Base-by-base conservation (phyloP, 179 eudicot species). In the Pouteria campechiana region DNA sequence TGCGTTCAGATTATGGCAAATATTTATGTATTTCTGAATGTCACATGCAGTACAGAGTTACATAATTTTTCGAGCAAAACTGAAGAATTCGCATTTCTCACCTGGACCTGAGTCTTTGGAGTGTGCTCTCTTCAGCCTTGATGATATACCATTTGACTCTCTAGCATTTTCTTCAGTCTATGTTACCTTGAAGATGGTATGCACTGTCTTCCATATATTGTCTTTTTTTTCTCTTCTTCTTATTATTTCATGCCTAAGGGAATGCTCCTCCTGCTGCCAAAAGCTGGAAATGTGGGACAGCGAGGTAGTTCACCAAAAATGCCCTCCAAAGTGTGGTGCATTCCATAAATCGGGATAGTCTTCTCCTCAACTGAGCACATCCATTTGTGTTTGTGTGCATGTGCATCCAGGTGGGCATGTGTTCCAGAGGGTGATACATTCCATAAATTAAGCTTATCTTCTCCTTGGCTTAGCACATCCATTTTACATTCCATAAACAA, bases 101-200 rank as follows among this genome's bases (percentile, higher is more conserved):
- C 93, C 97, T 20, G 97, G 97, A 25, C 83, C 85, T 37, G 97
- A 89, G 57, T 85, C 97, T 56, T 76, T 79, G 3, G 97, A 89
- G 32, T 89, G 97, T 52, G 68, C 67, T 22, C 84, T 89, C 25
- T 89, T 85, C 48, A 56, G 71, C 3, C 66, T 69, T 44, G 90
- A 81, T 55, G 97, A 89, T 50, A 68, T 89, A 34, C 97, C 97
- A 39, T 79, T 78, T 36, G 85, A 76, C 60, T 79, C 93, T 57
- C 65, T 86, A 39, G 85, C 97, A 37, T 89, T 85, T 68, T 89
- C 97, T 12, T 89, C 97, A 11, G 85, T 89, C 90, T 46, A 85
- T 44, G 95, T 89, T 48, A 75, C 95, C 38, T 60, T 89, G 37
- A 79, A 86, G 25, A 56, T 81, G 95, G 95, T 89, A 69, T 8